Evolutionary conservation across 306 rosid species (phyloP), one percentile per base, ranked within the genome.

Genomic region (Sesbania bispinosa): DNA sequence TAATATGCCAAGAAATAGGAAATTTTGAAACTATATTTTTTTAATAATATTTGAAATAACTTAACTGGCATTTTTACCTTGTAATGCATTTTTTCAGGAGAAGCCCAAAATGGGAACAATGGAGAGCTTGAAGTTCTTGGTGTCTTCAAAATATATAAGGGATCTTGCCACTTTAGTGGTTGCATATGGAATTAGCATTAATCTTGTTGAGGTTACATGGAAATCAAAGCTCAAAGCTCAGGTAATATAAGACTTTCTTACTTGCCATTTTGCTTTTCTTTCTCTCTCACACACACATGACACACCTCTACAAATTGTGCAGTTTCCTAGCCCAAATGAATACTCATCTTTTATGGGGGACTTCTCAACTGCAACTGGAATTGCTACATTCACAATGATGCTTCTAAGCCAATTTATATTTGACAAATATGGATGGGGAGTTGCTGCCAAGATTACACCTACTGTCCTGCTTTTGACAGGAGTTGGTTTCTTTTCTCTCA

Each of bases 141-240:
- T 92, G 62, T 95, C 99, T 77, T 95, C 99, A 35, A 85, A 57
- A 78, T 95, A 95, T 79, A 81, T 95, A 35, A 88, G 99, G 77
- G 97, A 95, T 88, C 96, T 95, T 51, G 99, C 99, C 45, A 95
- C 97, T 74, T 80, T 95, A 76, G 99, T 95, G 79, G 99, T 95
- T 79, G 99, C 99, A 10, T 95, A 95, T 9, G 99, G 99, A 66
- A 92, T 95, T 57, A 95, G 99, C 73, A 95, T 95, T 73, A 95
- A 95, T 82, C 89, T 95, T 20, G 99, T 95, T 55, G 99, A 95
- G 79, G 99, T 95, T 84, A 95, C 99, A 7, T 92, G 99, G 99
- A 95, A 95, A 83, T 95, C 99, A 26, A 95, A 95, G 88, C 97
- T 95, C 75, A 95, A 95, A 85, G 99, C 99, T 29, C 99, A 94